phyloP scores from a whole-genome alignment of 2,329 filamentous ascomycete species.

The Orbilia ellipsospora region DNA sequence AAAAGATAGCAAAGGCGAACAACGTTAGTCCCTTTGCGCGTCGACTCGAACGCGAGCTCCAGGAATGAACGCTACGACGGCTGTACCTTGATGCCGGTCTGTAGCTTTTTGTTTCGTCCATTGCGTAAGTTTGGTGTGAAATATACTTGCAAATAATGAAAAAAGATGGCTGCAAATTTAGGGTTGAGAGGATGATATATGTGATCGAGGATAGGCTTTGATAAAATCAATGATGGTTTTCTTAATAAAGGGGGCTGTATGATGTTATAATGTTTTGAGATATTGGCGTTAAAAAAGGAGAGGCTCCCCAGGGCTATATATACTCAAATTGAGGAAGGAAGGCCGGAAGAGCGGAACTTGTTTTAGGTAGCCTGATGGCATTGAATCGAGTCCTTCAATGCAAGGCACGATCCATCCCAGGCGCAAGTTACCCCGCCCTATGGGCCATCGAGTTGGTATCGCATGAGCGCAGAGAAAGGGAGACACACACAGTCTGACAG shows the following conservation, averaged over 20 bases:
- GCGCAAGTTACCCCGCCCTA: constrained; percentile 45
- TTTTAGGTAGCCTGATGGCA: constrained; percentile 9
- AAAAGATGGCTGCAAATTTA: not conserved
- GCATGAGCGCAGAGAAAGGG: constrained; percentile 22
- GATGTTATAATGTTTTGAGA: not conserved
- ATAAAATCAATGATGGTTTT: not conserved
- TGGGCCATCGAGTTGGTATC: constrained; percentile 41
- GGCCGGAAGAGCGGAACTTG: not conserved
- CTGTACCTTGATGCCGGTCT: constrained; percentile 21
- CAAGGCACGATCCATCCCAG: constrained; percentile 32
- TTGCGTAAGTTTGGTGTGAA: not conserved
- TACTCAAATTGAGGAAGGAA: not conserved
- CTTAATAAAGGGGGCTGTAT: not conserved
- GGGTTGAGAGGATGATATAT: too few relatives aligned
- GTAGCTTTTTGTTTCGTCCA: constrained; percentile 29
- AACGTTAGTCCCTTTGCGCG: constrained; percentile 42
- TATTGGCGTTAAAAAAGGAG: not conserved
- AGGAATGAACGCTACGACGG: constrained; percentile 30
- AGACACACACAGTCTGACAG: not conserved
- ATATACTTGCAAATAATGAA: not conserved
- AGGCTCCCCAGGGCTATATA: not conserved
- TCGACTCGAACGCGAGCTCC: constrained; percentile 33
- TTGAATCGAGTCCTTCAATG: constrained; percentile 23
- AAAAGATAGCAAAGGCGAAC: constrained; percentile 46
- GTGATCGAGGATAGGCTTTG: not conserved